Conservation (phyloP, 345 rosid genomes). For the Lumnitzera littorea region DNA sequence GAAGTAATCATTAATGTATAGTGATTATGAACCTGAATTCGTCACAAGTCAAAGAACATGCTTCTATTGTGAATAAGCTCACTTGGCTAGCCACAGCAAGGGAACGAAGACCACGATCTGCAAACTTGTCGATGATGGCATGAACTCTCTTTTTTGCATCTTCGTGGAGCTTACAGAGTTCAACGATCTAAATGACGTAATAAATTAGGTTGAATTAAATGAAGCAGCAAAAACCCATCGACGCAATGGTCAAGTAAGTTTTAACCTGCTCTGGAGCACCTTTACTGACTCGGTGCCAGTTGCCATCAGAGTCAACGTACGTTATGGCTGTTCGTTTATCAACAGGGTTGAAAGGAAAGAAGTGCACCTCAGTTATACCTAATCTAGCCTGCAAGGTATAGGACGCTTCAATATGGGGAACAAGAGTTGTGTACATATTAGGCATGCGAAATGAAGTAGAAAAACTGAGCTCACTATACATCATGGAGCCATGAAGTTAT, state of each 20-base stretch:
- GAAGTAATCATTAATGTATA: background rate
- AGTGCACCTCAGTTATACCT: constrained; percentile 66
- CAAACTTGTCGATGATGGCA: constrained; percentile 77
- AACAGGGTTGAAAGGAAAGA: constrained; percentile 82
- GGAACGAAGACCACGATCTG: constrained; percentile 78
- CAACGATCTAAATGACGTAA: constrained; percentile 39
- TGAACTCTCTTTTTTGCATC: constrained; percentile 60
- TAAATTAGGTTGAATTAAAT: background rate
- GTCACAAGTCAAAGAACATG: too few species aligned
- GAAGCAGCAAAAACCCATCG: background rate
- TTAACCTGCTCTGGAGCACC: constrained; percentile 83
- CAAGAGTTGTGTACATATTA: background rate
- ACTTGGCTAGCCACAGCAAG: constrained; percentile 75
- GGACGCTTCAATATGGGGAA: too few species aligned
- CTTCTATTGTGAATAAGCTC: background rate
- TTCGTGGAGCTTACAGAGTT: constrained; percentile 57
- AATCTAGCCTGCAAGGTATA: constrained; percentile 49
- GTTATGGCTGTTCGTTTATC: constrained; percentile 88
- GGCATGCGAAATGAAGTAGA: too few species aligned
- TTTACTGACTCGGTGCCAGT: constrained; percentile 77
- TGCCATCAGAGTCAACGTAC: constrained; percentile 50
- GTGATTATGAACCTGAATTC: background rate
- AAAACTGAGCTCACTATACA: too few species aligned
- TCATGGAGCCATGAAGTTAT: too few species aligned
- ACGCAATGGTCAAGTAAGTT: background rate